These are phyloP conservation scores for Aschersonia sp. DNA, from an alignment of 2,329 filamentous ascomycete genomes.

Conservation along the genomic window DNA sequence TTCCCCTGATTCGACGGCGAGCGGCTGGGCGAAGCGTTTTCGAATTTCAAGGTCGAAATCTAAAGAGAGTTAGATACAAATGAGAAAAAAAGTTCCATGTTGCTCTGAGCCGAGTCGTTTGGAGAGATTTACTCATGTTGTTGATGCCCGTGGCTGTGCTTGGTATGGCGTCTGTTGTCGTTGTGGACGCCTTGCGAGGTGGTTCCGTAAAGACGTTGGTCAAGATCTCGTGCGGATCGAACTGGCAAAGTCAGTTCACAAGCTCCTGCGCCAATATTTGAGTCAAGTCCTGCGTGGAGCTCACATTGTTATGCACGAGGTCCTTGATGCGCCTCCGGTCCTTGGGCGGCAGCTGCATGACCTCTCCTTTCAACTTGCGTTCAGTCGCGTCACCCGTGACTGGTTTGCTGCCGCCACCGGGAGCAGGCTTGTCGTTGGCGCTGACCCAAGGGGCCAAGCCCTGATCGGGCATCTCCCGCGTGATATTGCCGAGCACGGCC, in stretches of 20 bases:
- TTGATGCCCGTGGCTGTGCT: constrained; percentile 58
- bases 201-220: constrained; percentile 36
- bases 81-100: not conserved
- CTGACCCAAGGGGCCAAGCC: constrained; percentile 58
- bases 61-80: constrained; percentile 15
- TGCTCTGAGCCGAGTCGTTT: not conserved
- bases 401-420: constrained; percentile 42
- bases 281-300: not conserved
- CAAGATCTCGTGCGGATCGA: constrained; percentile 39
- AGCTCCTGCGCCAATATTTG: not conserved
- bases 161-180: constrained; percentile 47
- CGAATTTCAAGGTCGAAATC: constrained; percentile 53
- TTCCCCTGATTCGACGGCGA: constrained; percentile 54
- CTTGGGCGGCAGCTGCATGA: constrained; percentile 54
- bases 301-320: constrained; percentile 43
- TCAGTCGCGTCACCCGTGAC: constrained; percentile 51
- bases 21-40: constrained; percentile 47
- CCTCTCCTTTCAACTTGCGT: constrained; percentile 49
- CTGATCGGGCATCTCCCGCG: constrained; percentile 51
- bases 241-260: constrained; percentile 17
- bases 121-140: constrained; percentile 52
- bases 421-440: constrained; percentile 51
- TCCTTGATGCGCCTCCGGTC: constrained; percentile 55
- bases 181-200: constrained; percentile 26
- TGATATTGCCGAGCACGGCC: constrained; percentile 54